Evolutionary conservation across 2,329 filamentous ascomycete species (phyloP), one percentile per base, ranked within the genome.

Genomic region (Fusarium hostae): DNA sequence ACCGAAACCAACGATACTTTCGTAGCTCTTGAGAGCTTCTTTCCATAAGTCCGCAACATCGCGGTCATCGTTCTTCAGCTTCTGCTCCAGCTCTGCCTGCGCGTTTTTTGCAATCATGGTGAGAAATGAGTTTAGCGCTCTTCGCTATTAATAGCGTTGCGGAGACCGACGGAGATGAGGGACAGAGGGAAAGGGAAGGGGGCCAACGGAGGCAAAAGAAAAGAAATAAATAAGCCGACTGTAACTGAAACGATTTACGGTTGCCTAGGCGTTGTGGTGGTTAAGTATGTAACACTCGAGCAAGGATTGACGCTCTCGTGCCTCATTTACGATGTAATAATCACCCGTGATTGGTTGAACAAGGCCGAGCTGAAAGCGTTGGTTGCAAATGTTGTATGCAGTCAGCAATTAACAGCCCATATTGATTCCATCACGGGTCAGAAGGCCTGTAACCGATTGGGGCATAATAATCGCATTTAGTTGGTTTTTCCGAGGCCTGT

Each of bases 11-110:
- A 79, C 75, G 20, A 81, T 77, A 30, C 79, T 77, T 35, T 79
- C 75, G 63, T 80, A 81, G 32, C 59, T 56, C 50, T 77, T 76
- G n/a, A 81, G 70, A 0, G 79, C 79, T 18, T 79, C 75, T 2
- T 79, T 79, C 78, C 79, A 81, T 1, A 79, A 50, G 16, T 79
- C 79, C 0, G 78, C 69, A 0, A 80, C 73, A 68, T 81, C 77
- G 15, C 77, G 74, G 6, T 73, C 72, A 37, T 80, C 77, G 2
- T 66, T 68, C 11, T 78, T 60, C 0, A 79, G 35, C 28, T 74
- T 63, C 54, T 78, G 24, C 12, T 57, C 45, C n/a, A 73, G 41
- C 34, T 63, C 61, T 4, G 9, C 6, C 8, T 5, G 20, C 0
- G 26, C n/a, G 10, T 54, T 52, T 18, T 41, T 28, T 12, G 13